A percentile compares a stretch with the other conserved stretches of the same genome.
Conservation (phyloP, 805 yeast genomes). For the Yarrowia keelungensis region DNA sequence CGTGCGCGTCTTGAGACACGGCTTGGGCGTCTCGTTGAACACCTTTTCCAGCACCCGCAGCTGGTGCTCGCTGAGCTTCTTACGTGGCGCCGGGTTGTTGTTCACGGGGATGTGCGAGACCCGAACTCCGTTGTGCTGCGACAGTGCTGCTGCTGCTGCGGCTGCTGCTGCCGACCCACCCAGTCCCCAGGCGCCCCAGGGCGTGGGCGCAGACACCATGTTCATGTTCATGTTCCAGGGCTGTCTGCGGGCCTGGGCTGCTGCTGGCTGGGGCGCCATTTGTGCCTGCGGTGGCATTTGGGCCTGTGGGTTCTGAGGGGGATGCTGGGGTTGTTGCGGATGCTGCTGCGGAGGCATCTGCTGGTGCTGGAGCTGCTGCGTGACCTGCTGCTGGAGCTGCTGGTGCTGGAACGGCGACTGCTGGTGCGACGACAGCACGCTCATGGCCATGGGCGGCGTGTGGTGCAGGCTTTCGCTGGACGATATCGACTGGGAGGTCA, state of each 20-base stretch:
- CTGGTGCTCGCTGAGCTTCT: slow-evolving; percentile 49
- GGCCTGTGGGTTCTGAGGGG: slow-evolving; percentile 26
- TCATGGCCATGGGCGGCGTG: slow-evolving; percentile 28
- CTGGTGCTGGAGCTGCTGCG: slow-evolving; percentile 25
- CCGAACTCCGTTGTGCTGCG: slow-evolving; percentile 38
- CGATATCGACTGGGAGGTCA: slow-evolving; percentile 37
- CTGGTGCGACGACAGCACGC: slow-evolving; percentile 21
- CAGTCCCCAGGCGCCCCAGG: slow-evolving; percentile 23
- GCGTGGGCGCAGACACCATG: slow-evolving; percentile 32
- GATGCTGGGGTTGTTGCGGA: not conserved
- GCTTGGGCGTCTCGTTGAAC: slow-evolving; percentile 76
- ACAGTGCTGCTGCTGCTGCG: slow-evolving; percentile 36
- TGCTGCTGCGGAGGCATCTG: slow-evolving; percentile 9
- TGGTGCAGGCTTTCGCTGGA: slow-evolving; percentile 31
- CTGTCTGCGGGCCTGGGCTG: slow-evolving; percentile 25
- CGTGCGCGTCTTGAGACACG: slow-evolving; percentile 73
- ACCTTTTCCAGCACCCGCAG: slow-evolving; percentile 67
- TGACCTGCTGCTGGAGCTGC: slow-evolving; percentile 26
- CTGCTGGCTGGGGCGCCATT: slow-evolving; percentile 5
- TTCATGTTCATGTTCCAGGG: slow-evolving; percentile 27
- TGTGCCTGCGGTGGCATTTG: slow-evolving; percentile 20
- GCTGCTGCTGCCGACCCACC: slow-evolving; percentile 24
- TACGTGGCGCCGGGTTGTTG: slow-evolving; percentile 41
- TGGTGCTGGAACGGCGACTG: slow-evolving; percentile 39
- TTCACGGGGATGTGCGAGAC: slow-evolving; percentile 37